Evolutionary conservation across 2,329 filamentous ascomycete species (phyloP).

Genomic region (Alternaria atra): DNA sequence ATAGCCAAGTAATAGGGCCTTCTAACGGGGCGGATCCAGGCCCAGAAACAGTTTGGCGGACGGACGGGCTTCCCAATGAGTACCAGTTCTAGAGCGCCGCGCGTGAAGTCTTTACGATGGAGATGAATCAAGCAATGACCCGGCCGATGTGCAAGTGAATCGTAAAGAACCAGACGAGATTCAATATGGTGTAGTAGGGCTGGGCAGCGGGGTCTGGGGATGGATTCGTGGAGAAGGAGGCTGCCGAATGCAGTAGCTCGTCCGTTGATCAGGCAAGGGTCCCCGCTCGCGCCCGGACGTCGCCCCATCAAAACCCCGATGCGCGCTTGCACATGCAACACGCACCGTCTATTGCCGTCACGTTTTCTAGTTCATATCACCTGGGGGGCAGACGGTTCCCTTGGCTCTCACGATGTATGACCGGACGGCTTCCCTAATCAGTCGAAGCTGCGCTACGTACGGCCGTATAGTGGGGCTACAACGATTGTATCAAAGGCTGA

Average conservation of each 20-base stretch:
- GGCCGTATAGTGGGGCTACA: constrained; percentile 6
- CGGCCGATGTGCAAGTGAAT: constrained; percentile 14
- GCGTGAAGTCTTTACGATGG: neutral
- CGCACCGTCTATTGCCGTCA: constrained; percentile 13
- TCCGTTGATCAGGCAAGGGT: constrained; percentile 13
- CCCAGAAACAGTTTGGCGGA: constrained; percentile 21
- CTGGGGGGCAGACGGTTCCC: constrained; percentile 15
- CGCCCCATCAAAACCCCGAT: constrained; percentile 26
- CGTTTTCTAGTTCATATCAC: constrained; percentile 9
- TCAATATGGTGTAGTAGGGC: constrained; percentile 8
- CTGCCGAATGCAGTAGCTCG: constrained; percentile 18
- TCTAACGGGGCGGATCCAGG: constrained; percentile 25
- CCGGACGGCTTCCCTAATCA: constrained; percentile 35
- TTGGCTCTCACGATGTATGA: constrained; percentile 19
- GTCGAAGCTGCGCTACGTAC: constrained; percentile 15
- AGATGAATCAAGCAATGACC: constrained; percentile 17
- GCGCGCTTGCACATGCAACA: constrained; percentile 17
- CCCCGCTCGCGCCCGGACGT: constrained; percentile 16
- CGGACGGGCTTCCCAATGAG: constrained; percentile 25
- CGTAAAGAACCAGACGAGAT: constrained; percentile 2
- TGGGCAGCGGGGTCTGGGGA: constrained; percentile 20
- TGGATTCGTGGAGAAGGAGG: constrained; percentile 26
- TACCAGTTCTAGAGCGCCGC: constrained; percentile 14
- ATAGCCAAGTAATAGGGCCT: constrained; percentile 9
- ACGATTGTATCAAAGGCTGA: constrained; percentile 8